A percentile compares a stretch with the other conserved stretches of the same genome.
These are phyloP conservation scores for Penstemon davidsonii DNA, from an alignment of 257 asterid genomes.

Conservation along the genomic window DNA sequence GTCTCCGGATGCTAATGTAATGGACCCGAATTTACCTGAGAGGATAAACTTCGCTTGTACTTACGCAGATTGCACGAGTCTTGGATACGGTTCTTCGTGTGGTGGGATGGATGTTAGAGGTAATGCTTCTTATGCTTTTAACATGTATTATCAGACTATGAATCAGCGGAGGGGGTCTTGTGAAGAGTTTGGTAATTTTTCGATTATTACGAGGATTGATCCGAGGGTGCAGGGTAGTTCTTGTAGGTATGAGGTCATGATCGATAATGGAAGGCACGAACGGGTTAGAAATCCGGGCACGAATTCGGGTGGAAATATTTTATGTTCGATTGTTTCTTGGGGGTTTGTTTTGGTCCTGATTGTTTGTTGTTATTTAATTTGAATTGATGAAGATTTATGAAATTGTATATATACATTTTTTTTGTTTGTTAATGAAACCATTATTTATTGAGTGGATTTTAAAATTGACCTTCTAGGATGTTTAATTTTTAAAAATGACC, in stretches of 20 bases:
- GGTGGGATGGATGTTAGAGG: conserved; percentile 47
- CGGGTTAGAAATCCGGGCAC: conserved; percentile 41
- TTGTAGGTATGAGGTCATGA: conserved; percentile 79
- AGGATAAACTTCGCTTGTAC: conserved; percentile 57
- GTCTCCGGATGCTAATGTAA: conserved; percentile 58
- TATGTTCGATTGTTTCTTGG: conserved; percentile 22
- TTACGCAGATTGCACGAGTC: conserved; percentile 89
- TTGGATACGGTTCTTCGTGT: conserved; percentile 84
- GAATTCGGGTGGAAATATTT: conserved; percentile 32
- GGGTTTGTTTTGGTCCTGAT: conserved; percentile 17
- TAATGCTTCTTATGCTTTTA: conserved; percentile 86
- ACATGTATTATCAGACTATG: conserved; percentile 74
- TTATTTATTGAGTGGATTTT: no score
- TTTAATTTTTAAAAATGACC: no score
- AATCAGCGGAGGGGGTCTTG: conserved; percentile 75
- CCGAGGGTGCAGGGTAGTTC: conserved; percentile 45
- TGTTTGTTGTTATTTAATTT: conserved; percentile 14
- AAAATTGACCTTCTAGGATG: no score
- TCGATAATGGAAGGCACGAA: conserved; percentile 55
- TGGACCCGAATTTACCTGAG: conserved; percentile 52
- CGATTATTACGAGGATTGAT: conserved; percentile 60
- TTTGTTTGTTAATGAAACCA: no score
- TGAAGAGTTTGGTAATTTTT: conserved; percentile 53
- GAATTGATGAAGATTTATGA: not conserved
- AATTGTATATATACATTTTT: not conserved